Evolutionary conservation across 805 yeast species (phyloP).

Genomic region (Barnettozyma pratensis): DNA sequence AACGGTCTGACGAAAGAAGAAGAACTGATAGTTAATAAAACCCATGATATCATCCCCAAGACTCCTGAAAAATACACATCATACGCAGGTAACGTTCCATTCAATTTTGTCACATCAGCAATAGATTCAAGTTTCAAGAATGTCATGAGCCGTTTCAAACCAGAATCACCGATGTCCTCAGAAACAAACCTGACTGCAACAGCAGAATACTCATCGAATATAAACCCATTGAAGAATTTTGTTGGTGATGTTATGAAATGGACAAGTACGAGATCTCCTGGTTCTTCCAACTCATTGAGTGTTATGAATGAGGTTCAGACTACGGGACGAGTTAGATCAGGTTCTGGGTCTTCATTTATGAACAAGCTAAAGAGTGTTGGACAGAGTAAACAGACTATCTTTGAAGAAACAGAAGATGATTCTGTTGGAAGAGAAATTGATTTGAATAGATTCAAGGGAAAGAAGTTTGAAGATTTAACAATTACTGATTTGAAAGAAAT

Average conservation of each 20-base stretch:
- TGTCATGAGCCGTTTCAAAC: conserved; percentile 10
- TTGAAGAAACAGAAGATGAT: background rate
- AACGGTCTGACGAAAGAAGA: conserved; percentile 9
- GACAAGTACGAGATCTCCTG: conserved; percentile 6
- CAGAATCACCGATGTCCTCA: conserved; percentile 5
- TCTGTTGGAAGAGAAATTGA: background rate
- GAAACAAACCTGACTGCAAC: background rate
- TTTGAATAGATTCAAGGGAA: conserved; percentile 11
- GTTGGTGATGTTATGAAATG: conserved; percentile 22
- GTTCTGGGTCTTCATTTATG: conserved; percentile 2
- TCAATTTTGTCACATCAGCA: conserved; percentile 6
- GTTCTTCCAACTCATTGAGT: background rate
- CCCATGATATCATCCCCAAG: background rate
- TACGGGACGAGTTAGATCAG: conserved; percentile 5
- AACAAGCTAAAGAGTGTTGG: conserved; percentile 2
- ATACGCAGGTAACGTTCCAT: background rate
- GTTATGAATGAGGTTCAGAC: background rate
- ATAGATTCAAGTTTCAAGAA: conserved; percentile 13
- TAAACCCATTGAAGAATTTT: conserved; percentile 18
- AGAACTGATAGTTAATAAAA: background rate
- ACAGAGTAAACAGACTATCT: background rate
- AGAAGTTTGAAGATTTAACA: conserved; percentile 14
- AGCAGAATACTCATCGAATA: background rate
- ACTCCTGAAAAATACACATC: conserved; percentile 1
- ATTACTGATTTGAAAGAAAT: conserved; percentile 15